Conservation (phyloP, 2,329 filamentous ascomycete genomes). For the Pseudohalonectria lignicola region DNA sequence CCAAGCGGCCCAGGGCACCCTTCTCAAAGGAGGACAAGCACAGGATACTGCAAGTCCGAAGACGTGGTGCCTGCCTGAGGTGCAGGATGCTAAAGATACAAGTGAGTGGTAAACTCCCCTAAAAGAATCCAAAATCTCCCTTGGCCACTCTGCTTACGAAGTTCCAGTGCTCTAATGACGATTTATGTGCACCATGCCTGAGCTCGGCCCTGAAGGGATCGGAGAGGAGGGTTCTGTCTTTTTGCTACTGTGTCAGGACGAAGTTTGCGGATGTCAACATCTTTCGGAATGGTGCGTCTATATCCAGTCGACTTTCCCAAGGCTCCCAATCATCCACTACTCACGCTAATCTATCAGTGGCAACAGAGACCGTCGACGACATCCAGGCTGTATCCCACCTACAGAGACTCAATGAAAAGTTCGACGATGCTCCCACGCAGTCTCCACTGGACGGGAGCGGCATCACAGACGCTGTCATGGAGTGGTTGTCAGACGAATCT, state of each 20-base stretch:
- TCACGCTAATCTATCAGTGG: too few species aligned
- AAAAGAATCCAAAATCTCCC: background rate
- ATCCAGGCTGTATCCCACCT: too few species aligned
- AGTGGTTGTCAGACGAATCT: constrained; percentile 10
- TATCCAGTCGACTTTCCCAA: background rate
- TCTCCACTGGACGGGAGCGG: constrained; percentile 2
- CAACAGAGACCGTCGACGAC: too few species aligned
- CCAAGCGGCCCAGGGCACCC: constrained; percentile 6
- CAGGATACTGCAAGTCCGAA: constrained; percentile 13
- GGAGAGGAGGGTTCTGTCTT: constrained; percentile 16
- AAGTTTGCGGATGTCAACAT: constrained; percentile 18
- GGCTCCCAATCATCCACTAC: too few species aligned
- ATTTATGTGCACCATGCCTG: constrained; percentile 15
- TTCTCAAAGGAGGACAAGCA: constrained; percentile 12
- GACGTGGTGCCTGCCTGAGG: constrained; percentile 15
- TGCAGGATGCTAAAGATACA: constrained; percentile 18
- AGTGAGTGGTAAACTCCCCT: constrained; percentile 7
- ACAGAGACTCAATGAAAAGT: background rate
- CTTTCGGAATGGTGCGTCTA: constrained; percentile 9
- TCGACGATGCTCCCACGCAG: background rate
- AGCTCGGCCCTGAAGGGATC: constrained; percentile 14
- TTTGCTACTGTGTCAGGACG: constrained; percentile 17
- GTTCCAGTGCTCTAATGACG: constrained; percentile 15
- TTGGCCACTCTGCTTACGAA: background rate
- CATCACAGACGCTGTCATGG: constrained; percentile 8